A percentile compares a stretch with the other conserved stretches of the same genome.
Evolutionary conservation across 2,329 filamentous ascomycete genomes (phyloP).

Genomic region (Penicillium sp.): DNA sequence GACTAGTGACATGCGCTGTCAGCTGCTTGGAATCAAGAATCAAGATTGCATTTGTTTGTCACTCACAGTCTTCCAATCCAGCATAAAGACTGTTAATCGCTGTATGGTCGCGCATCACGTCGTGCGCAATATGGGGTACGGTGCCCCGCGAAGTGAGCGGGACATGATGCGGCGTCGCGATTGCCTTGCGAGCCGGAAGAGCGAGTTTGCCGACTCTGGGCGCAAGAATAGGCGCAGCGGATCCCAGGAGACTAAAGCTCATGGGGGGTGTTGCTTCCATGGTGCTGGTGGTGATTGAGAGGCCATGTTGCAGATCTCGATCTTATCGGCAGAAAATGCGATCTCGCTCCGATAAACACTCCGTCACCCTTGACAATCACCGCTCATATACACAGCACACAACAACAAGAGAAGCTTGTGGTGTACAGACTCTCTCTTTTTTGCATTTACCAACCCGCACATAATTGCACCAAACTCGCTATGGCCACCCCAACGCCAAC

Average conservation of each 20-base stretch:
- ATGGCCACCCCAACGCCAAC: conserved; percentile 7
- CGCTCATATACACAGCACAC: neutral
- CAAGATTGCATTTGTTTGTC: neutral
- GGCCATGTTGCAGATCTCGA: conserved; percentile 11
- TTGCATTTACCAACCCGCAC: neutral
- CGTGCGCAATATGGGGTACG: conserved; percentile 85
- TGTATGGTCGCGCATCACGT: conserved; percentile 70
- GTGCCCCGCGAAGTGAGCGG: conserved; percentile 78
- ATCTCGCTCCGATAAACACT: conserved; percentile 13
- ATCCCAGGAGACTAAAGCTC: conserved; percentile 40
- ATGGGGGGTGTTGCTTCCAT: conserved; percentile 37
- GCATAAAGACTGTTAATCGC: conserved; percentile 72
- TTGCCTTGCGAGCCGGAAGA: conserved; percentile 62
- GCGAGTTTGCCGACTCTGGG: conserved; percentile 69
- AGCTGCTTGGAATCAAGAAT: conserved; percentile 19
- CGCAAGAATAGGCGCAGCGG: conserved; percentile 36
- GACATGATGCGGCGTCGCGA: conserved; percentile 82
- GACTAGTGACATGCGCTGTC: conserved; percentile 50
- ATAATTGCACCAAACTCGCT: neutral
- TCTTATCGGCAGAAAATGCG: conserved; percentile 24
- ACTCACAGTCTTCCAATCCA: conserved; percentile 89
- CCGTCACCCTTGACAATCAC: neutral
- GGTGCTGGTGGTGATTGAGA: conserved; percentile 17
- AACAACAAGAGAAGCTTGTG: neutral
- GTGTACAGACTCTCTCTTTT: neutral